Conservation (phyloP, 1,284 basidiomycete genomes). For the Psilocybe mexicana region DNA sequence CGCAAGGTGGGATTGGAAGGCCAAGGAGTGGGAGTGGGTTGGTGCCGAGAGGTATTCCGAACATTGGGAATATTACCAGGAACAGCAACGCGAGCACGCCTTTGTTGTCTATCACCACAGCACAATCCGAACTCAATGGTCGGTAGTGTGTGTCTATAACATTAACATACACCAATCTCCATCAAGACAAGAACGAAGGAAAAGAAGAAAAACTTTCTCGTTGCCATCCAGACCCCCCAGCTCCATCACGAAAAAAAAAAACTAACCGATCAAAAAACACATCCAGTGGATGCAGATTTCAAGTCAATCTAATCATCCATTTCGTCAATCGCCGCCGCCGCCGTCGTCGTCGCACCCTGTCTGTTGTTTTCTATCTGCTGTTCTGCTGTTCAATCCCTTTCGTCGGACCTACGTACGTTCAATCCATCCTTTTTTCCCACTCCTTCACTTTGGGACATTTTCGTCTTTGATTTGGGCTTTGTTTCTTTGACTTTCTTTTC, state of each 20-base stretch:
- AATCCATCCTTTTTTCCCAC: neutral
- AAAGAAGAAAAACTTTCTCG: too few species aligned
- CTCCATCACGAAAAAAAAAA: neutral
- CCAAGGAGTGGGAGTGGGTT: slow-evolving; percentile 51
- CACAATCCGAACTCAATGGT: slow-evolving; percentile 13
- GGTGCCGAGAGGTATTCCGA: slow-evolving; percentile 30
- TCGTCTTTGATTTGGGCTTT: slow-evolving; percentile 4
- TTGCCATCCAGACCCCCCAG: neutral
- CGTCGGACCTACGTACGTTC: slow-evolving; percentile 1
- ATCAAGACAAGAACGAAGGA: too few species aligned
- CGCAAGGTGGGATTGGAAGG: slow-evolving; percentile 29
- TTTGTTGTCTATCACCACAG: slow-evolving; percentile 28
- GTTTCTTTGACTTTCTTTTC: slow-evolving; percentile 4
- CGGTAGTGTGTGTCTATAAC: neutral
- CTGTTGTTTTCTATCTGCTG: neutral
- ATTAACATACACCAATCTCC: too few species aligned
- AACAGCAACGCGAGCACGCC: slow-evolving; percentile 25
- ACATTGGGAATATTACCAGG: slow-evolving; percentile 33
- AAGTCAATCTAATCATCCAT: too few species aligned
- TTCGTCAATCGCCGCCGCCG: too few species aligned
- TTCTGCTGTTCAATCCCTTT: neutral
- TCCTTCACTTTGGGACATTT: slow-evolving; percentile 6
- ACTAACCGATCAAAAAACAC: neutral
- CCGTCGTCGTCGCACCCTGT: neutral
- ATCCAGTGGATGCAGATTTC: neutral